These are phyloP conservation scores for Aspergillus piperis DNA, from an alignment of 2,329 filamentous ascomycete genomes.

Conservation along the genomic window DNA sequence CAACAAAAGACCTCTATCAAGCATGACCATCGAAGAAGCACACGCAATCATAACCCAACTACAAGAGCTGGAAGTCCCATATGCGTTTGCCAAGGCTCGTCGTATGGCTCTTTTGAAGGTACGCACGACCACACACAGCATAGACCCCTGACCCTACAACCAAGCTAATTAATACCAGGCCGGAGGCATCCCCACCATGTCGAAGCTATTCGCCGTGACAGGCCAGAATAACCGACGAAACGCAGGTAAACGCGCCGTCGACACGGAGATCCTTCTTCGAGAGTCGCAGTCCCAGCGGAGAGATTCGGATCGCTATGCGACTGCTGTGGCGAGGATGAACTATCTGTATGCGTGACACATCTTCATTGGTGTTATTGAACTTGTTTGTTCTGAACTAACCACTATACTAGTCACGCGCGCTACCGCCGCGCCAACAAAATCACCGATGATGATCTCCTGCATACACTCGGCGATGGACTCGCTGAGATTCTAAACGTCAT, in stretches of 20 bases:
- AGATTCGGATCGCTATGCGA: conserved; percentile 40
- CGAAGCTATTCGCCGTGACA: conserved; percentile 48
- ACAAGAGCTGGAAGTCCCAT: conserved; percentile 38
- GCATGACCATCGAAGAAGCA: conserved; percentile 36
- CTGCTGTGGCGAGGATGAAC: conserved; percentile 61
- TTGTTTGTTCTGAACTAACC: too few species aligned
- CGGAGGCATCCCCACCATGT: conserved; percentile 54
- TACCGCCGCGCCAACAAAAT: conserved; percentile 59
- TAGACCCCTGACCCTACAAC: too few species aligned
- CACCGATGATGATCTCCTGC: conserved; percentile 58
- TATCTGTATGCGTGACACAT: conserved; percentile 41
- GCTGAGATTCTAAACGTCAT: conserved; percentile 63
- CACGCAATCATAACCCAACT: conserved; percentile 29
- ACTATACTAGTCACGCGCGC: conserved; percentile 44
- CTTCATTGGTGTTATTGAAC: too few species aligned
- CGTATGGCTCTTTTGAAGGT: conserved; percentile 33
- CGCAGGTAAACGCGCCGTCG: conserved; percentile 50
- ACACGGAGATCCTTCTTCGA: conserved; percentile 49
- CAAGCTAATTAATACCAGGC: conserved; percentile 29
- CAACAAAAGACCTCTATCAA: conserved; percentile 21
- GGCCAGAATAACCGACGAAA: conserved; percentile 47
- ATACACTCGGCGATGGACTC: conserved; percentile 62
- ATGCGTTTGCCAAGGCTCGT: conserved; percentile 28
- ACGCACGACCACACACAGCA: neutral
- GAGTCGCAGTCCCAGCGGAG: conserved; percentile 44